A percentile compares a stretch with the other conserved stretches of the same genome.
Evolutionary conservation across 192 early-diverging fungal genomes (phyloP).

Genomic region (Pecoramyces ruminantium): DNA sequence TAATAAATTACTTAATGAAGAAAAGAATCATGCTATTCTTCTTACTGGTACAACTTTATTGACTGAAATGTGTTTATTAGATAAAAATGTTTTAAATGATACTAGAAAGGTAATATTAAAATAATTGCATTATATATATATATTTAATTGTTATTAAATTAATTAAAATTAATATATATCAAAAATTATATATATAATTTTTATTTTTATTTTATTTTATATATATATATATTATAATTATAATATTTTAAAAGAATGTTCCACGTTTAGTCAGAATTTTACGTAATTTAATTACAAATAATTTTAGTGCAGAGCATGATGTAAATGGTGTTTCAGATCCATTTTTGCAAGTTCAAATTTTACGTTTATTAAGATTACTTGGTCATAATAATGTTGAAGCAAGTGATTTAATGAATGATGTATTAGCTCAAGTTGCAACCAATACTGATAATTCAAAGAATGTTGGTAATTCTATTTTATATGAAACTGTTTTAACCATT

Average conservation of each 20-base stretch:
- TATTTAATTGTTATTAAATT: too few relatives aligned
- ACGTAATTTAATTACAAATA: constrained; percentile 69
- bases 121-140: too few relatives aligned
- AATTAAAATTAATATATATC: too few relatives aligned
- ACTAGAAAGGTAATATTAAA: constrained; percentile 57
- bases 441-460: constrained; percentile 92
- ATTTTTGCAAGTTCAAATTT: constrained; percentile 86
- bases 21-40: constrained; percentile 90
- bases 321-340: constrained; percentile 95
- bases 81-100: constrained; percentile 44
- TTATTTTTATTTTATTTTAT: too few relatives aligned
- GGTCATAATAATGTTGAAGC: constrained; percentile 51
- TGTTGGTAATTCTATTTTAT: constrained; percentile 92
- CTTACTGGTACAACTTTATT: constrained; percentile 79
- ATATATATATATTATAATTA: too few relatives aligned
- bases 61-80: constrained; percentile 69
- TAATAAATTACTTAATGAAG: constrained; percentile 53
- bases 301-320: constrained; percentile 86
- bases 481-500: constrained; percentile 92
- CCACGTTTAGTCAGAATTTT: constrained; percentile 73
- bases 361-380: constrained; percentile 75
- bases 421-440: constrained; percentile 90
- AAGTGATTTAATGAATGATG: constrained; percentile 89
- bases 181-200: too few relatives aligned
- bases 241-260: constrained; percentile 25